Evolutionary conservation across 805 yeast genomes (phyloP).

Genomic region (Tetrapisispora nanseiensis): DNA sequence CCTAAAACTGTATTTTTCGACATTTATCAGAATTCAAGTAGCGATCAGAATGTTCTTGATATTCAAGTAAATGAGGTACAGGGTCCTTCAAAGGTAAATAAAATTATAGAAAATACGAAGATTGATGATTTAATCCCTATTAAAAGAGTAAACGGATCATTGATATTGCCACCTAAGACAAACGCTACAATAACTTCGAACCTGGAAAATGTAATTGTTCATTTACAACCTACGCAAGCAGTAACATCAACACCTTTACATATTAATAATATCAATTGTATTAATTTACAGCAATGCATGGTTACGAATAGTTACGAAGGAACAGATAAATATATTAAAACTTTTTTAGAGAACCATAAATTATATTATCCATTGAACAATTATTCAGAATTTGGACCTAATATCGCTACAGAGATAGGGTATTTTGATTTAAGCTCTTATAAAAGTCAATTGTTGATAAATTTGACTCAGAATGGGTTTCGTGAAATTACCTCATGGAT

Average conservation of each 20-base stretch:
- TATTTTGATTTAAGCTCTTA: slow-evolving; percentile 12
- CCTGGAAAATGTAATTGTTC: slow-evolving; percentile 38
- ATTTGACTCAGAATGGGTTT: slow-evolving; percentile 52
- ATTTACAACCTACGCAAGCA: slow-evolving; percentile 28
- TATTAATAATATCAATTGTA: no score
- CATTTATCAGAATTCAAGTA: slow-evolving; percentile 17
- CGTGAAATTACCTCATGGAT: slow-evolving; percentile 45
- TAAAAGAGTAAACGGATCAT: slow-evolving; percentile 25
- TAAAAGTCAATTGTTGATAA: slow-evolving; percentile 49
- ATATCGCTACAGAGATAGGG: slow-evolving; percentile 3
- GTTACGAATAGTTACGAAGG: slow-evolving; percentile 59
- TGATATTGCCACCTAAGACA: slow-evolving; percentile 31
- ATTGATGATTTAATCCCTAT: neutral
- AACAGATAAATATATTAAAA: slow-evolving; percentile 48
- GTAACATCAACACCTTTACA: no score
- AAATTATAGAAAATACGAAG: no score
- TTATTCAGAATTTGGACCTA: slow-evolving; percentile 57
- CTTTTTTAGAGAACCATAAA: slow-evolving; percentile 42
- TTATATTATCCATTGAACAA: slow-evolving; percentile 50
- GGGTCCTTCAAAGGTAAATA: no score
- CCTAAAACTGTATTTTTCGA: slow-evolving; percentile 48
- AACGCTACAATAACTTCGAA: slow-evolving; percentile 33
- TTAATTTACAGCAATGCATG: slow-evolving; percentile 23
- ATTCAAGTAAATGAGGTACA: no score
- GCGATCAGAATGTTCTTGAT: neutral